Evolutionary conservation across 73 alveolate species (phyloP).

Genomic region (Paramecium sexaurelia): DNA sequence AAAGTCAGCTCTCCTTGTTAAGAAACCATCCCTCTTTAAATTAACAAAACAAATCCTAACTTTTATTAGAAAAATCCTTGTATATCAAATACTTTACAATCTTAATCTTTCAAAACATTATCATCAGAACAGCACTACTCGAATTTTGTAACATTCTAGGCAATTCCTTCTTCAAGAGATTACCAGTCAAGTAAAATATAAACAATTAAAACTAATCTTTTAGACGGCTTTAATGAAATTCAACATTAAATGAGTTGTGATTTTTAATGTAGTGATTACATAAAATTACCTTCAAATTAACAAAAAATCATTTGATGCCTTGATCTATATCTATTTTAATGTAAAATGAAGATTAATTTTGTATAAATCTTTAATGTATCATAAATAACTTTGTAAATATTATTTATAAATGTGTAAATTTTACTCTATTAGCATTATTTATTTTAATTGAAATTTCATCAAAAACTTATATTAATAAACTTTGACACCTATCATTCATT

Average conservation of each 20-base stretch:
- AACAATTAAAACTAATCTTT: not conserved
- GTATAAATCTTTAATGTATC: too few species aligned
- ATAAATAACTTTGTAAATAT: too few species aligned
- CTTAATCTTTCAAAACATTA: not conserved
- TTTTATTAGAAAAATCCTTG: not conserved
- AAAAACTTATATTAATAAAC: too few species aligned
- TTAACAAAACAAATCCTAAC: not conserved
- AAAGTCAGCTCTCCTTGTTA: conserved; percentile 4
- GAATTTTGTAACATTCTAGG: not conserved
- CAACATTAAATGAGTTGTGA: not conserved
- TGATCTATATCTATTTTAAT: not conserved
- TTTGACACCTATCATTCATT: too few species aligned
- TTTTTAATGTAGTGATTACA: not conserved
- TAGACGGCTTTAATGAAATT: not conserved
- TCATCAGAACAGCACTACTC: conserved; percentile 9
- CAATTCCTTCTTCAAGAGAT: not conserved
- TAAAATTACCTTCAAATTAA: not conserved
- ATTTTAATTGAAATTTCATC: too few species aligned
- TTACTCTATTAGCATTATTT: too few species aligned
- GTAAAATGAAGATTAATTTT: too few species aligned
- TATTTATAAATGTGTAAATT: too few species aligned
- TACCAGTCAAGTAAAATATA: not conserved
- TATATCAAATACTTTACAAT: not conserved
- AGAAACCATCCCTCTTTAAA: not conserved
- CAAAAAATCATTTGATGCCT: not conserved